These are phyloP conservation scores for Suhomyces wounanorum DNA, from an alignment of 1,139 yeast species.

Conservation along the genomic window DNA sequence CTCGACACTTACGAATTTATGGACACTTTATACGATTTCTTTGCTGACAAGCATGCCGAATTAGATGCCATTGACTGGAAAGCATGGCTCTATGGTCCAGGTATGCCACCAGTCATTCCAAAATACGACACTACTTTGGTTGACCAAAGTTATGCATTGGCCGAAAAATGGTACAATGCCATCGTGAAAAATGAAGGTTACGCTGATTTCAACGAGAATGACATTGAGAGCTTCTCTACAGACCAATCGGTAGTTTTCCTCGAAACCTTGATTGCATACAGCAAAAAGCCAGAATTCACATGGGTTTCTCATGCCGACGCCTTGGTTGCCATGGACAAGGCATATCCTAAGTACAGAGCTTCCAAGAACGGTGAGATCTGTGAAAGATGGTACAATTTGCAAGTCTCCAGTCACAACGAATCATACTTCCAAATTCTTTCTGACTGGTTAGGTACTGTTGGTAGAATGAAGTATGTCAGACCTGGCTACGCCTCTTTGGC, in stretches of 20 bases:
- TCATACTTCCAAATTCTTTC: slow-evolving; percentile 57
- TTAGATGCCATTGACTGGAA: slow-evolving; percentile 82
- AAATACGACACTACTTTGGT: slow-evolving; percentile 76
- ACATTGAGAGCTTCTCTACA: slow-evolving; percentile 60
- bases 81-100: slow-evolving; percentile 76
- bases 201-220: slow-evolving; percentile 32
- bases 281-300: slow-evolving; percentile 32
- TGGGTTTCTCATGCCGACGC: slow-evolving; percentile 44
- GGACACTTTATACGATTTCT: slow-evolving; percentile 71
- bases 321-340: slow-evolving; percentile 41
- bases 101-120: slow-evolving; percentile 82
- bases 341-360: slow-evolving; percentile 47
- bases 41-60: slow-evolving; percentile 44
- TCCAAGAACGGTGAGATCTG: slow-evolving; percentile 79
- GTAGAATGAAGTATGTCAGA: slow-evolving; percentile 92
- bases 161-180: slow-evolving; percentile 61
- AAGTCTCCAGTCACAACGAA: slow-evolving; percentile 50
- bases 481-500: slow-evolving; percentile 75
- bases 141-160: slow-evolving; percentile 67
- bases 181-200: slow-evolving; percentile 15
- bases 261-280: slow-evolving; percentile 55
- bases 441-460: slow-evolving; percentile 86
- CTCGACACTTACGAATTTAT: slow-evolving; percentile 81
- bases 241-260: slow-evolving; percentile 79
- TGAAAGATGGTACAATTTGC: slow-evolving; percentile 73